Base-by-base conservation (phyloP, 164 flowering plant genomes). In the Amborella trichopoda region DNA sequence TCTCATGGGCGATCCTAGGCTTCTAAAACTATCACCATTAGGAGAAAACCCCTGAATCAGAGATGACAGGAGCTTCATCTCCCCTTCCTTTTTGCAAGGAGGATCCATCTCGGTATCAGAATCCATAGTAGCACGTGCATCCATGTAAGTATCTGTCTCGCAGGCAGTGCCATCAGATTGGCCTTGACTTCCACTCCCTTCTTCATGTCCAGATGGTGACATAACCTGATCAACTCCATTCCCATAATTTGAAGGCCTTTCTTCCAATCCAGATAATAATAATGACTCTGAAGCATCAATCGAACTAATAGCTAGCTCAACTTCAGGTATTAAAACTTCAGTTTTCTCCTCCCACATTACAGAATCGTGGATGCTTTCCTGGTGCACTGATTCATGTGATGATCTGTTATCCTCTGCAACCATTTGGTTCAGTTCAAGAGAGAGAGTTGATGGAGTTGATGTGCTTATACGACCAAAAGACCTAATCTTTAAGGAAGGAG, bases 281-380 rank as follows among this genome's bases (percentile, higher is more conserved):
- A n/a, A n/a, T n/a, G n/a, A 40, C 36, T 59, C 71, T 32, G 62
- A 30, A 43, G 44, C n/a, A n/a, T n/a, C n/a, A n/a, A n/a, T n/a
- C n/a, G n/a, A n/a, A 30, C 33, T 49, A 6, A 21, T 44, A 38
- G 8, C 16, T 21, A 6, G 21, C 33, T 59, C 59, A 54, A 28
- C 50, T 34, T 32, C 49, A 45, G 72, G 62, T 49, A 76, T 77
- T 42, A 74, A 46, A 56, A 77, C 73, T 59, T 83, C 87, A 36
- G 53, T 60, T 71, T 83, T 83, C 54, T 80, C 94, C 69, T 79
- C 95, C 87, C 89, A 83, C 17, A 77, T 73, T 44, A 73, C 77
- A 62, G 49, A 52, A 46, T 53, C 47, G 4, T 65, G 55, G 26
- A 42, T 60, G 66, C 45, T 41, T 50, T 50, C 49, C 41, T 54